phyloP scores from a whole-genome alignment of 2,329 filamentous ascomycete species.

The Ophiognomonia clavigignenti-juglandacearum region DNA sequence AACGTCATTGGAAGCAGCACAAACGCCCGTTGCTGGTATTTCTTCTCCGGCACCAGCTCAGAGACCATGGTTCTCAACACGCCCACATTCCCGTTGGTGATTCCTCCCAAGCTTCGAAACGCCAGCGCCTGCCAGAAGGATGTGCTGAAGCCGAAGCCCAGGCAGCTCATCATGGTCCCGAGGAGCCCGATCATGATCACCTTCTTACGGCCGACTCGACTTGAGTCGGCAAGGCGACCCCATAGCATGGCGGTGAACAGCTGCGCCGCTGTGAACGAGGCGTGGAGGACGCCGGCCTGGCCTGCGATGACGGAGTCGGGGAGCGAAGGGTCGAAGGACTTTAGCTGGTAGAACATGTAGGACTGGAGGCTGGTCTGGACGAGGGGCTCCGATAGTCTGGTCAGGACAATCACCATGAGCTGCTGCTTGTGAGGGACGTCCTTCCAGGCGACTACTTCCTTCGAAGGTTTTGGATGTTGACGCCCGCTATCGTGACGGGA shows the following conservation, averaged over 20 bases:
- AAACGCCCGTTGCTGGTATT: slow-evolving; percentile 38
- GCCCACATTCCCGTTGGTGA: slow-evolving; percentile 68
- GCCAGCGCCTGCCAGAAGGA: slow-evolving; percentile 57
- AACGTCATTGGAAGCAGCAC: slow-evolving; percentile 61
- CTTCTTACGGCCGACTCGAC: slow-evolving; percentile 65
- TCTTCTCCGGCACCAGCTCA: slow-evolving; percentile 39
- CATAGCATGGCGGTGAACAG: slow-evolving; percentile 79
- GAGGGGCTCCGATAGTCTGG: slow-evolving; percentile 75
- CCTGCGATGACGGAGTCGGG: slow-evolving; percentile 63
- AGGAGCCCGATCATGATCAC: slow-evolving; percentile 72
- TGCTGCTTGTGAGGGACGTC: slow-evolving; percentile 74
- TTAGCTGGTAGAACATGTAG: slow-evolving; percentile 88
- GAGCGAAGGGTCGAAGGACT: slow-evolving; percentile 59
- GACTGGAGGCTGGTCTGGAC: slow-evolving; percentile 70
- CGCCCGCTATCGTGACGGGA: too few species aligned
- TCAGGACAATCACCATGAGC: slow-evolving; percentile 70
- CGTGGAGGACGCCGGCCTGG: slow-evolving; percentile 73
- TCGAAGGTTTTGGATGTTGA: slow-evolving; percentile 3
- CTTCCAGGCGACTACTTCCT: slow-evolving; percentile 57
- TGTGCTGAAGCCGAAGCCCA: slow-evolving; percentile 68
- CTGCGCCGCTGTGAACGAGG: slow-evolving; percentile 76
- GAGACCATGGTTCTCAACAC: slow-evolving; percentile 66
- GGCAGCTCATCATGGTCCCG: slow-evolving; percentile 58
- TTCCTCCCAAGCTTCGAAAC: slow-evolving; percentile 61
- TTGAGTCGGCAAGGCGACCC: slow-evolving; percentile 65